Conservation (phyloP, 257 asterid genomes). For the Solanum chiquidenum region DNA sequence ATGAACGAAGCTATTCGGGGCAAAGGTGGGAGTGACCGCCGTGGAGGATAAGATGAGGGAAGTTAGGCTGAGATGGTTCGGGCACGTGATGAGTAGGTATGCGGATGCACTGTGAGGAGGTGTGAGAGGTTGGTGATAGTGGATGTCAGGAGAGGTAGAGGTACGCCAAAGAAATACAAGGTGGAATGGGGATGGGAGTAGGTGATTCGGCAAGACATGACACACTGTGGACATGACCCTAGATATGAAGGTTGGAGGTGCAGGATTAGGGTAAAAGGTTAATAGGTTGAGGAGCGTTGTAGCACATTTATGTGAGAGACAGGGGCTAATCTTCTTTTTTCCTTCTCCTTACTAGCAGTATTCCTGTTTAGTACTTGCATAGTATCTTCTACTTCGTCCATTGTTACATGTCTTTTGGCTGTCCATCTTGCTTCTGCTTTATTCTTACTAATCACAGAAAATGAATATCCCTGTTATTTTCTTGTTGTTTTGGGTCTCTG, state of each 20-base stretch:
- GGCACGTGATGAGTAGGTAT: neutral
- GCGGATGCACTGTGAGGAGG: neutral
- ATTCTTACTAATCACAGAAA: neutral
- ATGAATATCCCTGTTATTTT: neutral
- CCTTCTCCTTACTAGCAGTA: neutral
- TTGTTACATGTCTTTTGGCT: neutral
- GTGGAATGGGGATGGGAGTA: neutral
- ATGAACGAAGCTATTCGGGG: neutral
- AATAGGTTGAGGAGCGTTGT: neutral
- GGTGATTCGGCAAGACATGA: neutral
- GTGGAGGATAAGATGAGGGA: neutral
- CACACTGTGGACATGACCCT: neutral
- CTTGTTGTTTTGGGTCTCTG: neutral
- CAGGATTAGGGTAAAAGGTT: neutral
- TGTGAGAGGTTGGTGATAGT: neutral
- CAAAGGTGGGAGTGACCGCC: neutral
- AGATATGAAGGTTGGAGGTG: neutral
- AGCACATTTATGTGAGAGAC: neutral
- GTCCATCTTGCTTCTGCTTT: neutral
- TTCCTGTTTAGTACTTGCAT: neutral
- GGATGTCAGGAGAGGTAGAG: neutral
- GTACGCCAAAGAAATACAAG: neutral
- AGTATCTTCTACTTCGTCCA: neutral
- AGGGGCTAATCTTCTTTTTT: neutral
- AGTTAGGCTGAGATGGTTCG: neutral